phyloP scores from a whole-genome alignment of 768 basidiomycete species.

The Ramaria sp. region DNA sequence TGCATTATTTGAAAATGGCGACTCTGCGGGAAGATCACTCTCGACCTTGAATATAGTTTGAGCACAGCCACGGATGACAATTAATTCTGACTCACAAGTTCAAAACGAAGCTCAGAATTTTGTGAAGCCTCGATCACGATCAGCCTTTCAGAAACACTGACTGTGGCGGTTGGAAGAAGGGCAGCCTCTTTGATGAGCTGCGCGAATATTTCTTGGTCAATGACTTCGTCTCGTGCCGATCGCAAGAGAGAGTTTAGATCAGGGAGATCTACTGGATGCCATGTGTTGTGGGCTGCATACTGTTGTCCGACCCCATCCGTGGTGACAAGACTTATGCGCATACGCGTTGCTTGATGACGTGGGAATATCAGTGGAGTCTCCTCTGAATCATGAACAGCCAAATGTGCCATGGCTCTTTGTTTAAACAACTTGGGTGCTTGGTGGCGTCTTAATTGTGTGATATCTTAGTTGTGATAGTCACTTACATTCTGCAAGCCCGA shows the following conservation, averaged over 20 bases:
- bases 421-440: conserved; percentile 55
- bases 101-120: conserved; percentile 55
- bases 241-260: conserved; percentile 39
- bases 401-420: conserved; percentile 57
- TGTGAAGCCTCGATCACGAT: conserved; percentile 72
- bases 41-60: conserved; percentile 17
- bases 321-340: conserved; percentile 46
- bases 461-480: conserved; percentile 12
- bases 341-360: conserved; percentile 48
- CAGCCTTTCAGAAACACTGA: conserved; percentile 66
- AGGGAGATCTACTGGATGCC: conserved; percentile 20
- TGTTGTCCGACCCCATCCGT: conserved; percentile 23
- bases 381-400: conserved; percentile 39
- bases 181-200: conserved; percentile 69
- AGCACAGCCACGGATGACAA: background rate
- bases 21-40: conserved; percentile 13
- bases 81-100: conserved; percentile 40
- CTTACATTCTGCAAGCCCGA: conserved; percentile 75
- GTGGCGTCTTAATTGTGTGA: background rate
- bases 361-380: conserved; percentile 45
- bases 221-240: conserved; percentile 55
- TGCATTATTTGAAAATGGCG: conserved; percentile 13
- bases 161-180: conserved; percentile 61
- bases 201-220: conserved; percentile 75
- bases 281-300: conserved; percentile 27